phyloP scores from a whole-genome alignment of 2,329 filamentous ascomycete genomes.

The Bipolaris cookei region DNA sequence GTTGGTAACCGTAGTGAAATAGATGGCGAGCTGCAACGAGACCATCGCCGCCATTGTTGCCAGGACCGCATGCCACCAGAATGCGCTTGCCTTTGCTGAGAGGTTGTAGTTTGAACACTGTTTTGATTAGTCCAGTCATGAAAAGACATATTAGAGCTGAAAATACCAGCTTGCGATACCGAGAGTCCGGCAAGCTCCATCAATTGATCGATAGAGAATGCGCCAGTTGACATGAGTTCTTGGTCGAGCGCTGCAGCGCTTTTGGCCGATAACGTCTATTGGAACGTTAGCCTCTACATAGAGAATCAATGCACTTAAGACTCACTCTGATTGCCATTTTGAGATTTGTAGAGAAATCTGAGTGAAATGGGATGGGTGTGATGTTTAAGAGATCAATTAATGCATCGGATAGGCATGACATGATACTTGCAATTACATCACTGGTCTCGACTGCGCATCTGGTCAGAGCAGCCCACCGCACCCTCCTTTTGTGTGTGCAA shows the following conservation, averaged over 20 bases:
- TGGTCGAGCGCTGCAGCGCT: slow-evolving; percentile 87
- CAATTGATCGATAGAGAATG: slow-evolving; percentile 92
- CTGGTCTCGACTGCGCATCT: slow-evolving; percentile 8
- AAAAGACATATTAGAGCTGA: rapidly evolving
- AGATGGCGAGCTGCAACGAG: slow-evolving; percentile 93
- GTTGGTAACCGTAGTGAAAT: slow-evolving; percentile 87
- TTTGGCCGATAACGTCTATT: slow-evolving; percentile 82
- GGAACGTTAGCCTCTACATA: not conserved
- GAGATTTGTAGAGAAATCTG: no score
- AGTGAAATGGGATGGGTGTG: not conserved
- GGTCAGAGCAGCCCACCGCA: not conserved
- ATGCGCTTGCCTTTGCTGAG: slow-evolving; percentile 72
- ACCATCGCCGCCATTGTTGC: slow-evolving; percentile 83
- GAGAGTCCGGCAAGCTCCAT: slow-evolving; percentile 96
- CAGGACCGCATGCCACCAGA: slow-evolving; percentile 88
- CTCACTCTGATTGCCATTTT: not conserved
- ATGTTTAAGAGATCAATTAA: not conserved
- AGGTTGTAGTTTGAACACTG: slow-evolving; percentile 88
- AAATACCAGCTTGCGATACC: slow-evolving; percentile 82
- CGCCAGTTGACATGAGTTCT: slow-evolving; percentile 87
- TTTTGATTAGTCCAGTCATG: not conserved
- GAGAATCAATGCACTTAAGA: no score
- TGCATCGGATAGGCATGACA: not conserved
- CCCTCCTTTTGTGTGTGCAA: no score
- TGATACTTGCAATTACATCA: slow-evolving; percentile 42